phyloP scores from a whole-genome alignment of 441 rosid species.

The Kokia cookei region DNA sequence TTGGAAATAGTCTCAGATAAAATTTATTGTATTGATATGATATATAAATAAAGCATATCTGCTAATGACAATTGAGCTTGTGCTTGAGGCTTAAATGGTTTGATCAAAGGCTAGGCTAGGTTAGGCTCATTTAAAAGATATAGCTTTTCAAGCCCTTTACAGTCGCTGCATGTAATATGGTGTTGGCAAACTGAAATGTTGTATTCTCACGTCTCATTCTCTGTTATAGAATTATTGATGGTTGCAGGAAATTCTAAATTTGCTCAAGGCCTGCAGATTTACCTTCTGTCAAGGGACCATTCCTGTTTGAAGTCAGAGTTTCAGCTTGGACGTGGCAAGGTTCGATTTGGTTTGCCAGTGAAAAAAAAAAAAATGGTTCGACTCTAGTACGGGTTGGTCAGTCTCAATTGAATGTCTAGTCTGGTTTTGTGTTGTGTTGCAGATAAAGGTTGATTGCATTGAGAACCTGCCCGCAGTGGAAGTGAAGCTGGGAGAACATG shows the following conservation, averaged over 20 bases:
- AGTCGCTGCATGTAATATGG: not conserved
- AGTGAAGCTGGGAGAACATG: constrained; percentile 52
- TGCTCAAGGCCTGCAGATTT: constrained; percentile 49
- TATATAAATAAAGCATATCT: not conserved
- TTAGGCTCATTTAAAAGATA: no score
- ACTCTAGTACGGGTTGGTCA: not conserved
- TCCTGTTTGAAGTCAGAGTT: constrained; percentile 64
- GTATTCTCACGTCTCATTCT: not conserved
- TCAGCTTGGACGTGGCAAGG: constrained; percentile 74
- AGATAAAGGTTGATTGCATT: constrained; percentile 58
- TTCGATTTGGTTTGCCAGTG: constrained; percentile 17
- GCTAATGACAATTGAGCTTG: not conserved
- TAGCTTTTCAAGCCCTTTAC: not conserved
- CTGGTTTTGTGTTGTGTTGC: constrained; percentile 1
- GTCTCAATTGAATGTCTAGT: not conserved
- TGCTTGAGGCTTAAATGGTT: not conserved
- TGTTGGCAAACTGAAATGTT: not conserved
- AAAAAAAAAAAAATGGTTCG: not conserved
- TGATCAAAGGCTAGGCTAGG: not conserved
- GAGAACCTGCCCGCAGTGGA: constrained; percentile 51
- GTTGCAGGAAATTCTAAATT: constrained; percentile 61
- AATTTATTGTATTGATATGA: not conserved
- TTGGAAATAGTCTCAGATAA: not conserved
- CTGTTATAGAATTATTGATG: not conserved
- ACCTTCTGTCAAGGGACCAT: constrained; percentile 72